These are phyloP conservation scores for Haplosporangium gracile DNA, from an alignment of 192 early-diverging fungal genomes.

Conservation along the genomic window DNA sequence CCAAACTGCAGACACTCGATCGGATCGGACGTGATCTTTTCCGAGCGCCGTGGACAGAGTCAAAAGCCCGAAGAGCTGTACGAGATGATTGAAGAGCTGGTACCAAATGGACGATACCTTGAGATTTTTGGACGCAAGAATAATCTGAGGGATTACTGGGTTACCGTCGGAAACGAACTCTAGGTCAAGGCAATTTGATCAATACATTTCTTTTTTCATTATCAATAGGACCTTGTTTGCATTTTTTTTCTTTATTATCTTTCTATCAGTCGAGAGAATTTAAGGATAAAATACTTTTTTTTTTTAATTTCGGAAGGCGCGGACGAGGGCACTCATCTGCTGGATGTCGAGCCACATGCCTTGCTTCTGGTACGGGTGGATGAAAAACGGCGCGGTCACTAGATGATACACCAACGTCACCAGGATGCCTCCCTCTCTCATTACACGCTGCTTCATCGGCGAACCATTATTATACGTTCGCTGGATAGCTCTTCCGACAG, in stretches of 20 bases:
- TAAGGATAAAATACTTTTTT: not conserved
- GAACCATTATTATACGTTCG: slow-evolving; percentile 8
- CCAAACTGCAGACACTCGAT: slow-evolving; percentile 77
- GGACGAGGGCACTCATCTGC: slow-evolving; percentile 16
- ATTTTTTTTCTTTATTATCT: not conserved
- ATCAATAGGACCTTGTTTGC: not conserved
- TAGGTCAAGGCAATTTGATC: slow-evolving; percentile 32
- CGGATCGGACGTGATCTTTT: slow-evolving; percentile 92
- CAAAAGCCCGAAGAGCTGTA: slow-evolving; percentile 98
- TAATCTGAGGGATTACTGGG: slow-evolving; percentile 96
- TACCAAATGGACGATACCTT: slow-evolving; percentile 92
- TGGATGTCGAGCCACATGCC: slow-evolving; percentile 33
- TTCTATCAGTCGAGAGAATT: not conserved
- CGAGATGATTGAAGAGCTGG: slow-evolving; percentile 93
- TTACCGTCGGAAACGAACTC: slow-evolving; percentile 97
- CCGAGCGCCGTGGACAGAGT: slow-evolving; percentile 93
- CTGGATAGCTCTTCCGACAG: not conserved
- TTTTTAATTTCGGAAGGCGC: not conserved
- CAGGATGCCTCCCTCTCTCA: slow-evolving; percentile 4
- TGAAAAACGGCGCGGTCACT: slow-evolving; percentile 27
- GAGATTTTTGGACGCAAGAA: slow-evolving; percentile 98
- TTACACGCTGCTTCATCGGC: no score
- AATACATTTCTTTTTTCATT: not conserved
- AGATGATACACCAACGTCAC: slow-evolving; percentile 18
- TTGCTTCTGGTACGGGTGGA: slow-evolving; percentile 29